These are phyloP conservation scores for Dendrothele bispora DNA, from an alignment of 768 basidiomycete species.

Conservation along the genomic window DNA sequence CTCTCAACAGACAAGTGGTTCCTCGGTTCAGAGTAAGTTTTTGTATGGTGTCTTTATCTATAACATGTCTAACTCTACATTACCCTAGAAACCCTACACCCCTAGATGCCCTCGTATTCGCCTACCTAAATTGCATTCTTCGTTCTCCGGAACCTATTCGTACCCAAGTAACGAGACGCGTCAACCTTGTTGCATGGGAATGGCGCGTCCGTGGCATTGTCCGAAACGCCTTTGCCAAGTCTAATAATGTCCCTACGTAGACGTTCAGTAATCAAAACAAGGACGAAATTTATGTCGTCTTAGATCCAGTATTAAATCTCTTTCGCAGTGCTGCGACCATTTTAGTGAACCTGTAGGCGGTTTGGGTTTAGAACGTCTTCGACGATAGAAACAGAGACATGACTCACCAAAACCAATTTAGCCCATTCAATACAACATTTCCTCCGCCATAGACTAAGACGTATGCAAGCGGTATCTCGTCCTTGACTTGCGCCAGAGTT, in stretches of 20 bases:
- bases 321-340: constrained; percentile 69
- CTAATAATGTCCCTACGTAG: background rate
- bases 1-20: constrained; percentile 82
- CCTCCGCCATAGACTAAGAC: constrained; percentile 52
- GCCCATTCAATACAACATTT: constrained; percentile 63
- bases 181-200: constrained; percentile 84
- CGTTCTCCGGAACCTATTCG: constrained; percentile 44
- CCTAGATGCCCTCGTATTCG: constrained; percentile 80
- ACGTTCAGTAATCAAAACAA: no score
- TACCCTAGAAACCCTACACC: constrained; percentile 65
- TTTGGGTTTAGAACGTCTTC: background rate
- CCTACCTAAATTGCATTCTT: constrained; percentile 72
- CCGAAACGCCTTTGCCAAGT: constrained; percentile 43
- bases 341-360: constrained; percentile 61
- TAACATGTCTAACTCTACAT: background rate
- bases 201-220: constrained; percentile 62
- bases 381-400: background rate
- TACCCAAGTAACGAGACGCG: constrained; percentile 65
- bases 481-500: constrained; percentile 55
- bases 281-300: no score
- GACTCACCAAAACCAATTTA: constrained; percentile 82
- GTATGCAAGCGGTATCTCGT: constrained; percentile 52
- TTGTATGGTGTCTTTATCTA: background rate
- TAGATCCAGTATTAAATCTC: no score
- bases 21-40: constrained; percentile 64